A percentile compares a stretch with the other conserved stretches of the same genome.
Conservation (phyloP, 163 green algal genomes). For the Volvox carteri region DNA sequence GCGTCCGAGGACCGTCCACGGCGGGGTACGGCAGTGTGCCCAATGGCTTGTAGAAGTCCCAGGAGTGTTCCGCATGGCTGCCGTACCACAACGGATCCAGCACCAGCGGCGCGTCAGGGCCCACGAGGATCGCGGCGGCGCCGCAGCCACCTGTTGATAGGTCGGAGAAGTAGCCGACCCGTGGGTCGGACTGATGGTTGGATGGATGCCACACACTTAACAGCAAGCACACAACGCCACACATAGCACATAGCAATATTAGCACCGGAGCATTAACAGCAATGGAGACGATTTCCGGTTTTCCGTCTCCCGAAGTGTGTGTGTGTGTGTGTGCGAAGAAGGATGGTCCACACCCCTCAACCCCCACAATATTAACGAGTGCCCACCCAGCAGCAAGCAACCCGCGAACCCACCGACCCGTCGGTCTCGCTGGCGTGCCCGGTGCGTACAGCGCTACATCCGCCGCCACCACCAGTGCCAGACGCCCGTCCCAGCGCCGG, state of each 20-base stretch:
- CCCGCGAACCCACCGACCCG: conserved; percentile 64
- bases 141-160: conserved; percentile 65
- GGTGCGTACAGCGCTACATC: conserved; percentile 81
- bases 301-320: no score
- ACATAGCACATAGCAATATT: no score
- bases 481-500: conserved; percentile 84
- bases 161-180: no score
- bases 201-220: no score
- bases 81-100: conserved; percentile 76
- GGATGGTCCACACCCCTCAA: no score
- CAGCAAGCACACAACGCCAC: no score
- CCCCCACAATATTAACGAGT: no score
- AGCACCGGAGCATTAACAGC: no score
- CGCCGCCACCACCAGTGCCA: conserved; percentile 83
- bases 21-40: conserved; percentile 70
- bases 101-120: conserved; percentile 82
- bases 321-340: no score
- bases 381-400: no score
- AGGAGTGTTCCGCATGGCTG: conserved; percentile 77
- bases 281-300: no score
- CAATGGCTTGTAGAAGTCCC: conserved; percentile 93
- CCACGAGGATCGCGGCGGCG: conserved; percentile 71
- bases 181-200: background rate
- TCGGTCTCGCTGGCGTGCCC: conserved; percentile 63
- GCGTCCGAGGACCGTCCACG: conserved; percentile 68